phyloP scores from a whole-genome alignment of 495 filamentous ascomycete genomes.

The Recurvomyces mirabilis region DNA sequence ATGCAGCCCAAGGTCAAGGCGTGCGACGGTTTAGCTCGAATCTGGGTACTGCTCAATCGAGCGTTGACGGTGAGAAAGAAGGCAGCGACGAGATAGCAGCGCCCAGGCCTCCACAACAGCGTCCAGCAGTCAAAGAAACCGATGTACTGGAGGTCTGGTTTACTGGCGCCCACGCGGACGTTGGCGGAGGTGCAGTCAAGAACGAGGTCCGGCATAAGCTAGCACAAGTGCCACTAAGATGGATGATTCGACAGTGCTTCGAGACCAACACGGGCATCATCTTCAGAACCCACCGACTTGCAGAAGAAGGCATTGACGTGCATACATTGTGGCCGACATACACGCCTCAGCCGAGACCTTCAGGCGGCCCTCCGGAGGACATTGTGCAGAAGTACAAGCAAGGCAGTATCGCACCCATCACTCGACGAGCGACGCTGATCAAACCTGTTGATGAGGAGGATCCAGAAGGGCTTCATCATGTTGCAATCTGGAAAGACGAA shows the following conservation, averaged over 20 bases:
- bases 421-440: constrained; percentile 10
- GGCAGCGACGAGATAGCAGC: neutral
- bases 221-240: constrained; percentile 35
- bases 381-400: constrained; percentile 23
- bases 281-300: constrained; percentile 26
- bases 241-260: constrained; percentile 35
- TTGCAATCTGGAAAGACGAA: constrained; percentile 1
- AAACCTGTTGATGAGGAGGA: constrained; percentile 3
- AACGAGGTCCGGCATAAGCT: constrained; percentile 37
- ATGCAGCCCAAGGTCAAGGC: neutral
- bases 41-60: too few species aligned
- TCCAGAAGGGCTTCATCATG: neutral
- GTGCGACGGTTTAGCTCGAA: constrained; percentile 1
- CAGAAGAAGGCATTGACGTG: constrained; percentile 29
- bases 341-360: constrained; percentile 11
- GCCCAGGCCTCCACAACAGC: too few species aligned
- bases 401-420: constrained; percentile 6
- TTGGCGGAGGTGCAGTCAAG: constrained; percentile 29
- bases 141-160: constrained; percentile 34
- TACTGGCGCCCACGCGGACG: constrained; percentile 28
- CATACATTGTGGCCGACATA: constrained; percentile 27
- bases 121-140: constrained; percentile 8
- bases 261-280: constrained; percentile 33
- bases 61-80: too few species aligned
- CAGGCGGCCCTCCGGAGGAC: constrained; percentile 20